These are phyloP conservation scores for Phaeodactylum tricornutum DNA, from an alignment of 108 stramenopile species.

Conservation along the genomic window DNA sequence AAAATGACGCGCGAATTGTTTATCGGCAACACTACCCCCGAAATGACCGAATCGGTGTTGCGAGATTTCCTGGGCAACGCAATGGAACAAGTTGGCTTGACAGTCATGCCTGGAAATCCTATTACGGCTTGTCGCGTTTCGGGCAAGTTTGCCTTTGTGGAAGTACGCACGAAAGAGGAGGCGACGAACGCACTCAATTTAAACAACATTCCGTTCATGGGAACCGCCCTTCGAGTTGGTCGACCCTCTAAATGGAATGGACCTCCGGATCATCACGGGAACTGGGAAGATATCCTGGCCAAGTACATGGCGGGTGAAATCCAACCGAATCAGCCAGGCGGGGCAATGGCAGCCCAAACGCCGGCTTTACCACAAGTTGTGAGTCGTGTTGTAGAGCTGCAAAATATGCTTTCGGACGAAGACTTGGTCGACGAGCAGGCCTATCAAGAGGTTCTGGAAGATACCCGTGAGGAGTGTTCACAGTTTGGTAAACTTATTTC, in stretches of 20 bases:
- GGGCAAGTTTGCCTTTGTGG: conserved; percentile 92
- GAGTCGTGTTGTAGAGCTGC: conserved; percentile 76
- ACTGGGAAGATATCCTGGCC: conserved; percentile 93
- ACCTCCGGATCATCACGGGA: conserved; percentile 73
- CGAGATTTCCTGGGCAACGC: conserved; percentile 78
- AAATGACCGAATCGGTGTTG: conserved; percentile 85
- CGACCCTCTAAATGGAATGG: conserved; percentile 89
- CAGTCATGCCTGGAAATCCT: conserved; percentile 72
- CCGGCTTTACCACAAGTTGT: conserved; percentile 15
- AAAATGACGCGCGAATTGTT: conserved; percentile 84
- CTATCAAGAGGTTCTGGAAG: conserved; percentile 84
- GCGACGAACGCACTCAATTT: conserved; percentile 86
- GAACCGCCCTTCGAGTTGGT: conserved; percentile 72
- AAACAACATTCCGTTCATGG: conserved; percentile 91
- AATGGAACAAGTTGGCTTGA: conserved; percentile 80
- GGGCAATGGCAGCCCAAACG: conserved; percentile 13
- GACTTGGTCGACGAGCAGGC: conserved; percentile 80
- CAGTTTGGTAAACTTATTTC: conserved; percentile 78
- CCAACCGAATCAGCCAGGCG: conserved; percentile 13
- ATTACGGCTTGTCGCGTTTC: conserved; percentile 75
- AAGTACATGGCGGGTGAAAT: conserved; percentile 84
- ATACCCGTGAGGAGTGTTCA: conserved; percentile 86
- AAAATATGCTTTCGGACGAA: conserved; percentile 78
- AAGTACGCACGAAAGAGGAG: conserved; percentile 73
- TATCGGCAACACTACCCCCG: conserved; percentile 88